phyloP scores from a whole-genome alignment of 2,329 filamentous ascomycete species.

The Paradendryphiella salina region DNA sequence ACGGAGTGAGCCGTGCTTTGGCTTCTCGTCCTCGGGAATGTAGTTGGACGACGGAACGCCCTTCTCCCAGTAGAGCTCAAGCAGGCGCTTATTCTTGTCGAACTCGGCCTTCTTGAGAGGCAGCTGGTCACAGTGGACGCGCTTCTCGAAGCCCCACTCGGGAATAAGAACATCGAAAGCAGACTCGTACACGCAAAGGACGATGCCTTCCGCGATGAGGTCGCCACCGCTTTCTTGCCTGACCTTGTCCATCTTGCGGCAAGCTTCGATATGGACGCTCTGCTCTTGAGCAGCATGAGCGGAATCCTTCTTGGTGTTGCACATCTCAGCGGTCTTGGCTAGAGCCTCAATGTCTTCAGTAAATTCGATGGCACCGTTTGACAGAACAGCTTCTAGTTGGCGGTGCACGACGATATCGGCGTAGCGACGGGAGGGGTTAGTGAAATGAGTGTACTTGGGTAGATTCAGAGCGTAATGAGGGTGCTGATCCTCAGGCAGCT shows the following conservation, averaged over 20 bases:
- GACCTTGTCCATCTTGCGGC: conserved; percentile 92
- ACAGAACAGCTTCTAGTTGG: conserved; percentile 85
- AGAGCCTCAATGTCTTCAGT: conserved; percentile 85
- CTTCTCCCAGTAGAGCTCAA: conserved; percentile 99
- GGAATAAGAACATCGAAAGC: conserved; percentile 98
- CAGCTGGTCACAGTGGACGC: conserved; percentile 96
- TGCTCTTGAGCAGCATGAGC: conserved; percentile 97
- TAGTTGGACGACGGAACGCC: conserved; percentile 95
- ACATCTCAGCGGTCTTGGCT: conserved; percentile 89
- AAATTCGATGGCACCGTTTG: conserved; percentile 80
- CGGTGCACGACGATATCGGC: conserved; percentile 94
- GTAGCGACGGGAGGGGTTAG: conserved; percentile 90
- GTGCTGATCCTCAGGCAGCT: conserved; percentile 74
- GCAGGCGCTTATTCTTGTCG: conserved; percentile 89
- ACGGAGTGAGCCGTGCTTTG: conserved; percentile 76
- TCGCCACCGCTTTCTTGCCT: conserved; percentile 85
- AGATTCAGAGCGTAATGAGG: conserved; percentile 92
- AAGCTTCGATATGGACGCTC: conserved; percentile 97
- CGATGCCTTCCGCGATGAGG: conserved; percentile 91
- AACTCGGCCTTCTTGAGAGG: conserved; percentile 99
- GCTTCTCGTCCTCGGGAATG: conserved; percentile 93
- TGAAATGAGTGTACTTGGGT: conserved; percentile 96
- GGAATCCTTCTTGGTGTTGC: conserved; percentile 99
- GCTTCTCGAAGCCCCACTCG: conserved; percentile 98
- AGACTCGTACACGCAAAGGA: conserved; percentile 96